phyloP scores from a whole-genome alignment of 2,329 filamentous ascomycete species.

The Ophiostoma tasmaniense region DNA sequence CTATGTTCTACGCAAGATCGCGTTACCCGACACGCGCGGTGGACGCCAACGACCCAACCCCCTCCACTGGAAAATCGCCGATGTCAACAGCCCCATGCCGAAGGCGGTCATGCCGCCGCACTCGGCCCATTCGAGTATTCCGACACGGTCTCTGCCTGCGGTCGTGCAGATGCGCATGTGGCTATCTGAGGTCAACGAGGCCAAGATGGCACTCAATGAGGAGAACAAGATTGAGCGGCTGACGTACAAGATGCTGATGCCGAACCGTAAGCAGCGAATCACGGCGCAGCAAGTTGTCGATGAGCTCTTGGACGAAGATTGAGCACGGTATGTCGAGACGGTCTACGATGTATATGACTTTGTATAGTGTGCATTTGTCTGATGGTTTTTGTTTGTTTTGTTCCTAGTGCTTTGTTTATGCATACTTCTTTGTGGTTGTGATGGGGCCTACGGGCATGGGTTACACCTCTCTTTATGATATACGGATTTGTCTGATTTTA shows the following conservation, averaged over 20 bases:
- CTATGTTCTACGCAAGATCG: constrained; percentile 47
- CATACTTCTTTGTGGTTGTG: neutral
- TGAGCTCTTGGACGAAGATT: constrained; percentile 28
- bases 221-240: constrained; percentile 44
- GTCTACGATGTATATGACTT: neutral
- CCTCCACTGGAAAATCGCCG: constrained; percentile 51
- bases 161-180: constrained; percentile 47
- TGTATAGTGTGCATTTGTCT: neutral
- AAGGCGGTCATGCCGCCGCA: constrained; percentile 18
- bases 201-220: constrained; percentile 37
- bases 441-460: neutral
- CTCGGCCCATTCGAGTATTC: constrained; percentile 14
- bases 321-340: neutral
- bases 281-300: constrained; percentile 44
- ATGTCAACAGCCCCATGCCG: constrained; percentile 35
- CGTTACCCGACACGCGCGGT: constrained; percentile 46
- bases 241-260: constrained; percentile 45
- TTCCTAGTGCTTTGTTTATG: too few relatives aligned
- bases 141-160: constrained; percentile 27
- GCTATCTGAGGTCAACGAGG: constrained; percentile 45
- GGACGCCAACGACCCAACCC: constrained; percentile 40
- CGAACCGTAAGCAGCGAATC: constrained; percentile 43
- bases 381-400: neutral
- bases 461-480: neutral
- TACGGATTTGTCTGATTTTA: neutral